Base-by-base conservation (phyloP, 129 eudicot genomes). In the sunflower (Helianthus annuus) region DNA sequence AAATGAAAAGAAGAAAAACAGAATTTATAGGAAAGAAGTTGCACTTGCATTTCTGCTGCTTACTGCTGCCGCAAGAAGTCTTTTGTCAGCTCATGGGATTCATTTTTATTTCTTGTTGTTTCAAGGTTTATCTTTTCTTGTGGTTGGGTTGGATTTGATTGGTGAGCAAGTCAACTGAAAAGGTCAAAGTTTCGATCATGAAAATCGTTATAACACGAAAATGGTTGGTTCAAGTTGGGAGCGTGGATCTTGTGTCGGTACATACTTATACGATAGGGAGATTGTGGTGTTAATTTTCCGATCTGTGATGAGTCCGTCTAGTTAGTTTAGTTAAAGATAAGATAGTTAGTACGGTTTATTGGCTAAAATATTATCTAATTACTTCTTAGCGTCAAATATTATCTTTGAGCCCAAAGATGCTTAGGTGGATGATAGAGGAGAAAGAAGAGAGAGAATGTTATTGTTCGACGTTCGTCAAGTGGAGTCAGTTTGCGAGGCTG, bases 71-170 rank as follows among this genome's bases (percentile, higher is more conserved):
- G 48, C 46, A 3, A 81, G 89, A 48, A 85, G 89, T 68, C 70
- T 85, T 16, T 81, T 85, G 61, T 81, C 89, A 3, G 89, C 89
- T 14, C 89, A 85, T 10, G 89, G 89, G 27, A 72, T 85, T 1
- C 89, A 85, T 69, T 85, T 85, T 52, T 85, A 85, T 76, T 85
- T 74, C 72, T 70, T 85, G 71, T 76, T 85, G 6, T 85, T 85
- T 62, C 89, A 85, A 78, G 89, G 89, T 3, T 38, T 84, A 16
- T 49, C 89, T 1, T 84, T 84, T 67, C 76, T 84, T 14, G 70
- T 85, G 15, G 82, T 85, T 13, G 89, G 89, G 16, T 68, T 85
- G 8, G 89, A 81, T 57, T 68, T 85, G 69, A 85, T 85, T 17
- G 89, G 89, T 12, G 89, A 85, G 64, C 89, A 85, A 45, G 52